Evolutionary conservation across 2,329 filamentous ascomycete species (phyloP), one percentile per base, ranked within the genome.

Genomic region (Dothistroma pini): DNA sequence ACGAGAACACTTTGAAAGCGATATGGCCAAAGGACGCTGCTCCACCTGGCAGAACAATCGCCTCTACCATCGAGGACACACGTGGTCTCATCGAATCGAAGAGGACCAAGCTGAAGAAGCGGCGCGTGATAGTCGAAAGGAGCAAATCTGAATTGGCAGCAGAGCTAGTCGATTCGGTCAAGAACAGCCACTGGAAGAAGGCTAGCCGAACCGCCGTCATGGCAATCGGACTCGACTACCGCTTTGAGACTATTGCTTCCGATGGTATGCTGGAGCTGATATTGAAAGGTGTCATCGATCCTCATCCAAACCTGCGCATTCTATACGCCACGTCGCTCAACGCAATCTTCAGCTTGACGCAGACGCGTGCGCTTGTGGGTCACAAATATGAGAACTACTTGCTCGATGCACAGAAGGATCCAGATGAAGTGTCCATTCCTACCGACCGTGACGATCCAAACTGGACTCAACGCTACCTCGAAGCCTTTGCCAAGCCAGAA

Each of bases 151-250:
- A 85, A 3, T 79, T 99, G 29, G 90, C 93, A 0, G 80, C 91
- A 58, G 92, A 97, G 73, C 81, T 99, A 34, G 89, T 93, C 4
- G 85, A 89, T 61, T 79, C 89, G 62, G 90, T 91, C 1, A 87
- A 86, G 69, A 85, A 85, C 2, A 91, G 92, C 0, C 96, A 99
- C 72, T 99, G 95, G 95, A 97, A 96, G 79, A 93, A 96, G 69
- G 93, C 93, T 6, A 91, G 87, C 55, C 84, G 93, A 31, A 96
- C 93, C 59, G 90, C 90, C 10, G 89, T 96, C 38, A 95, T 99
- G 73, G 90, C 96, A 4, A 86, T 93, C 59, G 96, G 95, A 62
- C 83, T 97, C 64, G 93, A 91, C 60, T 85, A 97, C 64, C 88
- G 95, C n/a, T 96, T 97, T 69, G 89, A 97, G 66, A 89, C 86